Conservation (phyloP, 441 rosid genomes). For the Metrosideros polymorpha region DNA sequence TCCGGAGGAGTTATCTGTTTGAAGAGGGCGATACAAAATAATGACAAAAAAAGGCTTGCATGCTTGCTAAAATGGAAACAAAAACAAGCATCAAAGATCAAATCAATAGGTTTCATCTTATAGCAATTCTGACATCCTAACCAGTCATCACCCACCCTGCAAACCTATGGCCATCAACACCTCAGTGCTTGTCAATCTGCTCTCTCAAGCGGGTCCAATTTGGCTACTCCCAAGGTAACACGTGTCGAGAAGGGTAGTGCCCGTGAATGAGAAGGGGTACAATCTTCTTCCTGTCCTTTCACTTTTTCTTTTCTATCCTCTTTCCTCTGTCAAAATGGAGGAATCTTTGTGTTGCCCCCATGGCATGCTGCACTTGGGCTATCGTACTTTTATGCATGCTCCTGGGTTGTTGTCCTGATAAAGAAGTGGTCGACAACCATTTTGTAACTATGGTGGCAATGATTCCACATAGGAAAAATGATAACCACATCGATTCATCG, state of each 20-base stretch:
- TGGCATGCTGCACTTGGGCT: neutral
- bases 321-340: neutral
- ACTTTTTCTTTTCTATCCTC: neutral
- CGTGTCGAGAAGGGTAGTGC: neutral
- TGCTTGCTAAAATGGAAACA: neutral
- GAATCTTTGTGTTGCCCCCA: neutral
- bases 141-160: neutral
- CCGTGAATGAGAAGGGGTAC: neutral
- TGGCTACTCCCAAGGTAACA: neutral
- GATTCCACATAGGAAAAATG: neutral
- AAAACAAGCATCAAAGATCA: neutral
- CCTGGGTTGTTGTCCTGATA: neutral
- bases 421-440: neutral
- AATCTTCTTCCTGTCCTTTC: neutral
- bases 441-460: neutral
- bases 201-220: neutral
- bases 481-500: neutral
- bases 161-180: neutral
- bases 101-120: neutral
- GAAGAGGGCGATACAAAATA: neutral
- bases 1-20: neutral
- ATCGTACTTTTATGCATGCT: neutral
- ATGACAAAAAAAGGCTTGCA: neutral
- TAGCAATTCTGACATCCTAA: neutral
- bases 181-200: neutral